A percentile compares a stretch with the other conserved stretches of the same genome.
Evolutionary conservation across 208 protist genomes (phyloP).

Genomic region (Acanthamoeba lenticulata): DNA sequence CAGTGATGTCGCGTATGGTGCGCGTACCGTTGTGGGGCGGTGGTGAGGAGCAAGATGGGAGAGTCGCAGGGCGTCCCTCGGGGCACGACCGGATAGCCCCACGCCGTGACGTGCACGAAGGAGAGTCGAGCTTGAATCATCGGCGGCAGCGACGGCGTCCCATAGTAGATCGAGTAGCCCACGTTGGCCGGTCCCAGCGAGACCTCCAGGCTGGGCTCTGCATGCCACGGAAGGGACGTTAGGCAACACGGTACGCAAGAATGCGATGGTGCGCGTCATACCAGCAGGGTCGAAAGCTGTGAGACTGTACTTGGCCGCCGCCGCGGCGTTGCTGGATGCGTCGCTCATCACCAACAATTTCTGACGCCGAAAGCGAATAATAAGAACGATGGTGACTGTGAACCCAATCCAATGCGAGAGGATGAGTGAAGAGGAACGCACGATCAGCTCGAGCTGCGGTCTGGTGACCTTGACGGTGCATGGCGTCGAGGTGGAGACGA

Average conservation of each 20-base stretch:
- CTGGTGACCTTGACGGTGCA: slow-evolving; percentile 6
- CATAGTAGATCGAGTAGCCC: background rate
- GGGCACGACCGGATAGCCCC: background rate
- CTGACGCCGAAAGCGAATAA: background rate
- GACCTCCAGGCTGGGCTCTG: slow-evolving; percentile 12
- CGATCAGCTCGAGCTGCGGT: background rate
- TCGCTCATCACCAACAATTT: background rate
- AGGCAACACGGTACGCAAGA: background rate
- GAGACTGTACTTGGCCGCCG: background rate
- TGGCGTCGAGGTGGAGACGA: background rate
- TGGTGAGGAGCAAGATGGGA: background rate
- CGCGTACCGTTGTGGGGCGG: background rate
- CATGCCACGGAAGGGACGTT: too few relatives aligned
- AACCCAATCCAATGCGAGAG: background rate
- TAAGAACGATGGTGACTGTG: background rate
- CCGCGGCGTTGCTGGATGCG: background rate
- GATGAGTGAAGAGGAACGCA: background rate
- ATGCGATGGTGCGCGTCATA: background rate
- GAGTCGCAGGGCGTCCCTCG: background rate
- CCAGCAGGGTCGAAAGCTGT: background rate
- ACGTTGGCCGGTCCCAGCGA: background rate
- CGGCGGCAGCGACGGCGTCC: background rate
- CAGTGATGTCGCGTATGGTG: background rate
- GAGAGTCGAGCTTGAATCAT: background rate
- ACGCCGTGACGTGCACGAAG: background rate